Conservation (phyloP, 202 grass and related monocot species). For the Saccharum hybrid region DNA sequence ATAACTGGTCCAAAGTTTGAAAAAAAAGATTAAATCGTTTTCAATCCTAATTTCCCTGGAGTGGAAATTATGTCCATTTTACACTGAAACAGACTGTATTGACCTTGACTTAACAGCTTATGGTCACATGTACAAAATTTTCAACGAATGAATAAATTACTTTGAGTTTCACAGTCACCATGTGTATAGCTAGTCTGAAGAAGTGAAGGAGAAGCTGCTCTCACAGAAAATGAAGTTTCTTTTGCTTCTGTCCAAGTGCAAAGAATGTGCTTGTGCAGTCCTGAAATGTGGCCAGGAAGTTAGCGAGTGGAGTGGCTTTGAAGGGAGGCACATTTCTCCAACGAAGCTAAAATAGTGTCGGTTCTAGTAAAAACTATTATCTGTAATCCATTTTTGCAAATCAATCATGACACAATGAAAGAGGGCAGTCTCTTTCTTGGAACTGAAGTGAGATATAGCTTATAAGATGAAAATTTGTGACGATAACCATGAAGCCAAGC, state of each 20-base stretch:
- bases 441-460: constrained; percentile 40
- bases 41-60: constrained; percentile 16
- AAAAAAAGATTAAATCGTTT: constrained; percentile 7
- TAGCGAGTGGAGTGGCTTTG: constrained; percentile 52
- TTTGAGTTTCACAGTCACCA: constrained; percentile 18
- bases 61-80: constrained; percentile 43
- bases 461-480: constrained; percentile 7
- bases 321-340: constrained; percentile 56
- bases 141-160: constrained; percentile 22
- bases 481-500: constrained; percentile 22
- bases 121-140: constrained; percentile 11
- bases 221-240: constrained; percentile 53
- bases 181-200: constrained; percentile 34
- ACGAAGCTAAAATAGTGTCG: constrained; percentile 36
- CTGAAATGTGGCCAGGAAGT: constrained; percentile 49
- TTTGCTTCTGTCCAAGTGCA: constrained; percentile 57
- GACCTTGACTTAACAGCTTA: constrained; percentile 38
- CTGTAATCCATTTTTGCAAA: constrained; percentile 29
- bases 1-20: constrained; percentile 53
- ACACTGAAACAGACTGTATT: constrained; percentile 27
- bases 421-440: constrained; percentile 39
- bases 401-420: constrained; percentile 37
- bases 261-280: constrained; percentile 43
- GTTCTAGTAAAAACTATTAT: constrained; percentile 33
- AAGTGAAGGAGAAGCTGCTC: constrained; percentile 49